Conservation (phyloP, 306 rosid genomes). For the Cucumis cinereus region DNA sequence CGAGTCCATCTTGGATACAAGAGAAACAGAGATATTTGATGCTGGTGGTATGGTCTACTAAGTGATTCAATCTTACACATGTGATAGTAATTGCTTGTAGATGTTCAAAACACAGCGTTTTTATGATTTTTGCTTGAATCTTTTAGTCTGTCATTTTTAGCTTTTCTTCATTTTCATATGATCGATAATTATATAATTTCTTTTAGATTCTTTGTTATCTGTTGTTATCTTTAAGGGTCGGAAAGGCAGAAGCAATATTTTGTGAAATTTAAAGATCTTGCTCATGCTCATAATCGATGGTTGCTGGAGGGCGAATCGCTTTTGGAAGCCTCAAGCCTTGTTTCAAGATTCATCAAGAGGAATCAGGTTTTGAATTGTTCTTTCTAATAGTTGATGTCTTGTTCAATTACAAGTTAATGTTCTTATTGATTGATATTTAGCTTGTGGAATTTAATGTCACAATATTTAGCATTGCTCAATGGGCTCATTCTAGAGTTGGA, state of each 20-base stretch:
- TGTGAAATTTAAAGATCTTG: constrained; percentile 55
- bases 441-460: background rate
- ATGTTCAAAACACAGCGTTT: background rate
- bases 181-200: background rate
- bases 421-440: background rate
- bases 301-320: constrained; percentile 35
- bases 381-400: background rate
- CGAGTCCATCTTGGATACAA: constrained; percentile 42
- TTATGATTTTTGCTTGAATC: background rate
- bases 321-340: constrained; percentile 40
- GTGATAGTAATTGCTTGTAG: background rate
- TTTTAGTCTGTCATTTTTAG: background rate
- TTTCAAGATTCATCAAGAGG: constrained; percentile 26
- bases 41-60: constrained; percentile 28
- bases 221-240: constrained; percentile 22
- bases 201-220: constrained; percentile 1
- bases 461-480: background rate
- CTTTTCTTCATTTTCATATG: background rate
- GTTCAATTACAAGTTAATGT: background rate
- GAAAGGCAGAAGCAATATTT: constrained; percentile 31
- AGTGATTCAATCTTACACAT: background rate
- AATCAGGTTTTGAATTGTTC: constrained; percentile 33
- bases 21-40: constrained; percentile 25
- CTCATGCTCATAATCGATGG: constrained; percentile 57
- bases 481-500: background rate